Conservation (phyloP, 331 rosid genomes). For the Pyracantha coccinea region DNA sequence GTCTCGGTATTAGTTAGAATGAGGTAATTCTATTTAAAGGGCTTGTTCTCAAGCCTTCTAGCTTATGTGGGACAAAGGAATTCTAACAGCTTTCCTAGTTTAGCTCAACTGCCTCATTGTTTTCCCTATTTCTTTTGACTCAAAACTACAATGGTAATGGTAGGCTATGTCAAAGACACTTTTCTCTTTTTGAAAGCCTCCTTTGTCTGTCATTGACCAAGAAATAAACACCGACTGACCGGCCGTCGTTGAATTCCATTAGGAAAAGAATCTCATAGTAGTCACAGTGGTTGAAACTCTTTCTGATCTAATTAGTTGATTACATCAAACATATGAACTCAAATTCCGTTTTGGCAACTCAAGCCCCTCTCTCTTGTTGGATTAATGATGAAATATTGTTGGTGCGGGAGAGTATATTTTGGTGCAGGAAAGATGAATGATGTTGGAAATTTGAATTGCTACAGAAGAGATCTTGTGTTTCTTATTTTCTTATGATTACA, state of each 20-base stretch:
- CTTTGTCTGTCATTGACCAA: conserved; percentile 16
- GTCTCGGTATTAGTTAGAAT: no score
- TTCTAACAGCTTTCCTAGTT: neutral
- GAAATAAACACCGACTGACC: neutral
- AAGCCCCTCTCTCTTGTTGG: no score
- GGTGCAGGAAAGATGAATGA: no score
- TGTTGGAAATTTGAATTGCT: no score
- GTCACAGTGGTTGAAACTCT: neutral
- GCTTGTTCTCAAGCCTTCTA: no score
- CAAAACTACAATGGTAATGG: neutral
- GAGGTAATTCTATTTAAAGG: no score
- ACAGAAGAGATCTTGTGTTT: no score
- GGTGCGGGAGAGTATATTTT: no score
- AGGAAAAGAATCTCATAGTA: neutral
- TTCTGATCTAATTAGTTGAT: neutral
- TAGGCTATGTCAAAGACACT: neutral
- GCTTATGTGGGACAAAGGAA: no score
- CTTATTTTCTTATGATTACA: no score
- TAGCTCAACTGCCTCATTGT: neutral
- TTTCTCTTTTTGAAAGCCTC: neutral
- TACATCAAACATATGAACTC: neutral
- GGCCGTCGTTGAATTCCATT: neutral
- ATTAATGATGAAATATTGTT: no score
- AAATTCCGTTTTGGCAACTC: no score
- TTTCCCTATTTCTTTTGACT: neutral